phyloP scores from a whole-genome alignment of 2,329 filamentous ascomycete genomes.

The Xylariomycetidae sp. region DNA sequence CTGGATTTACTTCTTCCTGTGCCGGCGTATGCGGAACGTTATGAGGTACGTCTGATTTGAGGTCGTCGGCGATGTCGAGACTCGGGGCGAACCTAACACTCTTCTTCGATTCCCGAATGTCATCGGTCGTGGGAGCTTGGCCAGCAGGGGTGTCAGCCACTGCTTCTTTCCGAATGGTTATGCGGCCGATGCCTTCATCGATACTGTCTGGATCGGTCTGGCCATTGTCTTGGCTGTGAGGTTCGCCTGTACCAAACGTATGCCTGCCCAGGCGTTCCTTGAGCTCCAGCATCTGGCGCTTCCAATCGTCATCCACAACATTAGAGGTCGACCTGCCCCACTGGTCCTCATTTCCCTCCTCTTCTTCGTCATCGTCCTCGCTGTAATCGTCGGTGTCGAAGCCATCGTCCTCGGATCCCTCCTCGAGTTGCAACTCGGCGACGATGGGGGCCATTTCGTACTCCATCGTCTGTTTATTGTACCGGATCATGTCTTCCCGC shows the following conservation, averaged over 20 bases:
- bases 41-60: no score
- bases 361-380: constrained; percentile 50
- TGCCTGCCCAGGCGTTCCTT: constrained; percentile 59
- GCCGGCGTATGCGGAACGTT: constrained; percentile 5
- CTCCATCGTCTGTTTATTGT: constrained; percentile 55
- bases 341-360: constrained; percentile 60
- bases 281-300: constrained; percentile 77
- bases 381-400: constrained; percentile 43
- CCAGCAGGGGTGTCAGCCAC: constrained; percentile 21
- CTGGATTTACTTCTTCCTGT: constrained; percentile 36
- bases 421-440: constrained; percentile 82
- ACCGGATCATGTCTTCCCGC: constrained; percentile 84
- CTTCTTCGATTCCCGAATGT: constrained; percentile 21
- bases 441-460: constrained; percentile 88
- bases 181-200: constrained; percentile 33
- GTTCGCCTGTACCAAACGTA: constrained; percentile 44
- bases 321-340: constrained; percentile 67
- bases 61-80: constrained; percentile 22
- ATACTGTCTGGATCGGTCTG: constrained; percentile 36
- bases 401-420: constrained; percentile 55
- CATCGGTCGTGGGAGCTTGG: constrained; percentile 15
- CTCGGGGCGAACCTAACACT: constrained; percentile 24
- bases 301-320: constrained; percentile 69
- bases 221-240: constrained; percentile 33
- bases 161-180: constrained; percentile 26